Conservation (phyloP, 176 grass and related monocot species). For the Hordeum marinum region DNA sequence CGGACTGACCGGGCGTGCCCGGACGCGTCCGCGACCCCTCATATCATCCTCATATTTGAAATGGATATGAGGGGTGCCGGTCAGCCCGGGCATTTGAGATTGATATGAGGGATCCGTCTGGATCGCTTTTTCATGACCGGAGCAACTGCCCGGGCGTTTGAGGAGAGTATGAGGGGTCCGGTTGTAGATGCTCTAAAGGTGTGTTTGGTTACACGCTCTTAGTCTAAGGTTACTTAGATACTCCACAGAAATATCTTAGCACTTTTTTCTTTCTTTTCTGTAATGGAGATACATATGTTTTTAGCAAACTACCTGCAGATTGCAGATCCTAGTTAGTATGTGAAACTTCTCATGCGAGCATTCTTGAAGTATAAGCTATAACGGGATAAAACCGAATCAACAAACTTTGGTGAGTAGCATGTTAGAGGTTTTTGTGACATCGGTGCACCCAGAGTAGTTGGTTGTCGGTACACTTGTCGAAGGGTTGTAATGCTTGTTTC, state of each 20-base stretch:
- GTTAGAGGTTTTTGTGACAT: not conserved
- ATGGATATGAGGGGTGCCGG: too few species aligned
- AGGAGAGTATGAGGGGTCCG: too few species aligned
- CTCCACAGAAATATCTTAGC: not conserved
- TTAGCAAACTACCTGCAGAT: not conserved
- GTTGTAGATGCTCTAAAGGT: too few species aligned
- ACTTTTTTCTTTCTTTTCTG: not conserved
- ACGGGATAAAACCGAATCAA: too few species aligned
- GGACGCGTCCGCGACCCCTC: too few species aligned
- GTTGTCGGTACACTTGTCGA: not conserved
- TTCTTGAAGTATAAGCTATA: too few species aligned
- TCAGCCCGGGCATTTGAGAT: too few species aligned
- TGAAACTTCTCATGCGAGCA: not conserved
- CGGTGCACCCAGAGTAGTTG: not conserved
- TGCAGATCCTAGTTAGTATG: not conserved
- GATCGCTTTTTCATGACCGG: too few species aligned
- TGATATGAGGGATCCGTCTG: too few species aligned
- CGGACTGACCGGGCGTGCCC: too few species aligned
- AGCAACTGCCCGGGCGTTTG: too few species aligned
- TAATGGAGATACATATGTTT: not conserved
- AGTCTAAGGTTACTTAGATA: not conserved
- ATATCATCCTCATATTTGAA: too few species aligned
- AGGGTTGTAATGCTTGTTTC: not conserved
- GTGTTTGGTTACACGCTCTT: not conserved
- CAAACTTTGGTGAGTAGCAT: not conserved